Evolutionary conservation across 768 basidiomycete species (phyloP).

Genomic region (Leucocoprinus birnbaumii): DNA sequence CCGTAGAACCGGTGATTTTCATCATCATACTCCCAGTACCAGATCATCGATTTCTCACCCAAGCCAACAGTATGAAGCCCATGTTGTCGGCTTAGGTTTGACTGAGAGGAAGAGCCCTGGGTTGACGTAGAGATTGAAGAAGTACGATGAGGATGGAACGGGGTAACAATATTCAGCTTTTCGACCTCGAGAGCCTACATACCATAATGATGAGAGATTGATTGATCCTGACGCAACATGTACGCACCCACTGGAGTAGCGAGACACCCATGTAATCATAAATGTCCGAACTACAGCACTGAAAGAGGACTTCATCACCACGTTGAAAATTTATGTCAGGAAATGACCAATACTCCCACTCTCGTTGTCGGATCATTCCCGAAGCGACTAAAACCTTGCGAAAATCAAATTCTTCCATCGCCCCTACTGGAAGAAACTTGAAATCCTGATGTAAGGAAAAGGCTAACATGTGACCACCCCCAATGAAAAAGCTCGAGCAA

Average conservation of each 20-base stretch:
- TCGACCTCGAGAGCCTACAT: too few relatives aligned
- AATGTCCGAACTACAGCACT: too few relatives aligned
- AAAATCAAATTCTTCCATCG: not conserved
- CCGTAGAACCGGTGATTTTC: not conserved
- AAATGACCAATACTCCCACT: too few relatives aligned
- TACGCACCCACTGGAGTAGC: too few relatives aligned
- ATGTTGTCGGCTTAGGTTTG: not conserved
- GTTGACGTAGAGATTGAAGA: not conserved
- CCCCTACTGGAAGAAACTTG: too few relatives aligned
- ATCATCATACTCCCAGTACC: constrained; percentile 2
- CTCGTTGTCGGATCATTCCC: too few relatives aligned
- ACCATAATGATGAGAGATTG: too few relatives aligned
- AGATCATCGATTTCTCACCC: not conserved
- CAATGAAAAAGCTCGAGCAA: not conserved
- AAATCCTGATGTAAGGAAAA: not conserved
- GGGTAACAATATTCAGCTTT: not conserved
- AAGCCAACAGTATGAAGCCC: not conserved
- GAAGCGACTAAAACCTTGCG: not conserved
- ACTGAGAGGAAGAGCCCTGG: not conserved
- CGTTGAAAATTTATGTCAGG: too few relatives aligned
- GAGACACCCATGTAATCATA: too few relatives aligned
- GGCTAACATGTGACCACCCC: not conserved
- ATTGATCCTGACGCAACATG: too few relatives aligned
- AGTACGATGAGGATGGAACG: not conserved
- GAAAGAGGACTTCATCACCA: too few relatives aligned